Conservation (phyloP, 2,329 filamentous ascomycete species). For the Fulvia fulva region DNA sequence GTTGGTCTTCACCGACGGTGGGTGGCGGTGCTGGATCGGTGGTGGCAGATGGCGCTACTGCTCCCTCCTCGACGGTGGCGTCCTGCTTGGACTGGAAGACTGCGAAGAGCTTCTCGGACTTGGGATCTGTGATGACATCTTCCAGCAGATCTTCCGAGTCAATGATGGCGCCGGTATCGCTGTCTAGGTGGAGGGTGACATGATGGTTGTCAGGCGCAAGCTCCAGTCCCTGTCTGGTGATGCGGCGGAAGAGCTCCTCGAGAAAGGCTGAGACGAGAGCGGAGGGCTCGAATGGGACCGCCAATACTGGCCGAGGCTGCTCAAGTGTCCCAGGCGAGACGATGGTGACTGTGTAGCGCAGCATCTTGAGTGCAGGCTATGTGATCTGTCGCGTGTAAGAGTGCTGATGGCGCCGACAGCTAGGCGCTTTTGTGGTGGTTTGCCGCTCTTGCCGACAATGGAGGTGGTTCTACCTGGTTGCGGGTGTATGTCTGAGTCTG, state of each 20-base stretch:
- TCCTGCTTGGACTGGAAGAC: conserved; percentile 5
- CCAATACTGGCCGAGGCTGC: conserved; percentile 11
- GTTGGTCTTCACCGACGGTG: not conserved
- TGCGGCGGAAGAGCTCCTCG: conserved; percentile 20
- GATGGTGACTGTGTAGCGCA: conserved; percentile 26
- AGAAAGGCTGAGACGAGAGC: conserved; percentile 18
- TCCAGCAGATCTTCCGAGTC: conserved; percentile 28
- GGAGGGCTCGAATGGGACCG: conserved; percentile 20
- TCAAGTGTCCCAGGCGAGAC: conserved; percentile 5
- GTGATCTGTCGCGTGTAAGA: not conserved
- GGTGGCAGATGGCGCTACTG: not conserved
- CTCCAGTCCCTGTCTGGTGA: conserved; percentile 11
- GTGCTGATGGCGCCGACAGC: not conserved
- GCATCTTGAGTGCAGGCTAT: conserved; percentile 8
- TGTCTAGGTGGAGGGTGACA: conserved; percentile 26
- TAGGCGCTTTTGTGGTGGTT: no score
- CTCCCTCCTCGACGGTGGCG: not conserved
- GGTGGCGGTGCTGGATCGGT: not conserved
- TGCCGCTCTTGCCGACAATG: no score
- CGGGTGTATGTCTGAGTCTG: no score
- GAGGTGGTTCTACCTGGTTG: no score
- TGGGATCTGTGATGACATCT: conserved; percentile 21
- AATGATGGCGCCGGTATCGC: conserved; percentile 26
- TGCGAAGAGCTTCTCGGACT: conserved; percentile 26
- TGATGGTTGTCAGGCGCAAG: conserved; percentile 17